Evolutionary conservation across 306 rosid genomes (phyloP).

Genomic region (Hippophae tibetana): DNA sequence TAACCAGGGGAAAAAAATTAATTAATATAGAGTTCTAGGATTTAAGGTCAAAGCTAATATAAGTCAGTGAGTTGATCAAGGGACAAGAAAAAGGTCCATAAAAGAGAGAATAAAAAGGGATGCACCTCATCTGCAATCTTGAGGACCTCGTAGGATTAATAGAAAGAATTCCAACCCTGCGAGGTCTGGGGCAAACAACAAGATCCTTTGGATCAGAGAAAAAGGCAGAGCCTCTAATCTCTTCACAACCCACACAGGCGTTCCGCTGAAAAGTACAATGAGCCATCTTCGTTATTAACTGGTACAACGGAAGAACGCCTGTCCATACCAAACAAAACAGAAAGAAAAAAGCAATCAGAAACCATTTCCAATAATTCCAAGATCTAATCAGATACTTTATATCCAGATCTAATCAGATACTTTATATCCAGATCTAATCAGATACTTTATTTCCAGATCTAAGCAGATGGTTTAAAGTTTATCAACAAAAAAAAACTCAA

Average conservation of each 20-base stretch:
- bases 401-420: not conserved
- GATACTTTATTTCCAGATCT: not conserved
- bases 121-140: slow-evolving; percentile 55
- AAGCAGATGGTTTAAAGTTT: no score
- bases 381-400: not conserved
- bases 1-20: not conserved
- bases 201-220: slow-evolving; percentile 45
- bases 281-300: slow-evolving; percentile 44
- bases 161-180: slow-evolving; percentile 55
- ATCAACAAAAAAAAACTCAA: no score
- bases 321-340: not conserved
- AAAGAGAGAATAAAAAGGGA: not conserved
- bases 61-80: not conserved
- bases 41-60: slow-evolving; percentile 6
- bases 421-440: not conserved
- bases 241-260: slow-evolving; percentile 62
- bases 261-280: slow-evolving; percentile 62
- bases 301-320: slow-evolving; percentile 59
- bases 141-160: slow-evolving; percentile 35
- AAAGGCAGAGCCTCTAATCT: slow-evolving; percentile 34
- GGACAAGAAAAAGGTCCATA: not conserved
- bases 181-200: slow-evolving; percentile 77
- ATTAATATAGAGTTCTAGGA: not conserved
- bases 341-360: not conserved
- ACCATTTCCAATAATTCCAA: not conserved